These are phyloP conservation scores for Erythrophleum fordii DNA, from an alignment of 306 rosid species.

Conservation along the genomic window DNA sequence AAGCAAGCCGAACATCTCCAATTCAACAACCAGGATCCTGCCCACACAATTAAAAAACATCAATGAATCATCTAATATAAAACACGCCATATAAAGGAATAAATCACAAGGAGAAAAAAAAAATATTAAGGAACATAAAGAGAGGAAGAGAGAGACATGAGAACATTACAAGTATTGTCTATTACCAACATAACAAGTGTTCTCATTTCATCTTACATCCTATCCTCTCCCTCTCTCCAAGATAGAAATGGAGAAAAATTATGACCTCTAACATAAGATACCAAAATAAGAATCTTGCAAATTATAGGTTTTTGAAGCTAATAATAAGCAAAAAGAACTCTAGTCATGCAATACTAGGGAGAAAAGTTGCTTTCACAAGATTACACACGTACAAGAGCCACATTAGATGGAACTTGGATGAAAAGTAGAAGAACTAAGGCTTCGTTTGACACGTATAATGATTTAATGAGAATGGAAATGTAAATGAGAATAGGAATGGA, in stretches of 20 bases:
- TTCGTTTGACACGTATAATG: too few relatives aligned
- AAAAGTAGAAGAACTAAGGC: not conserved
- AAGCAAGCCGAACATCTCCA: conserved; percentile 24
- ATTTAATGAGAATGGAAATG: too few relatives aligned
- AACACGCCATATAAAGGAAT: not conserved
- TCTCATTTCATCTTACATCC: not conserved
- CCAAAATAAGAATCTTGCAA: not conserved
- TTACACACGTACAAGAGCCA: not conserved
- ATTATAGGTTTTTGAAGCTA: conserved; percentile 6
- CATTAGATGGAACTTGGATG: not conserved
- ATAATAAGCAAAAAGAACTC: not conserved
- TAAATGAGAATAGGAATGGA: too few relatives aligned
- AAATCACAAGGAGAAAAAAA: not conserved
- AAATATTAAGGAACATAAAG: not conserved
- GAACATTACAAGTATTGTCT: conserved; percentile 6
- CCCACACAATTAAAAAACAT: not conserved
- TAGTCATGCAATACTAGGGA: not conserved
- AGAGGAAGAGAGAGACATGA: not conserved
- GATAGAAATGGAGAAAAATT: not conserved
- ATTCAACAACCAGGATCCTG: conserved; percentile 34
- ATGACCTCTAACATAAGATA: not conserved
- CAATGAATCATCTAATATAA: not conserved
- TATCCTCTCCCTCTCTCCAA: not conserved
- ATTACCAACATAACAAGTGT: conserved; percentile 1
- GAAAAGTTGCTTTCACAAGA: conserved; percentile 9